Conservation (phyloP, 768 basidiomycete genomes). For the Sporobolomyces phaffii region DNA sequence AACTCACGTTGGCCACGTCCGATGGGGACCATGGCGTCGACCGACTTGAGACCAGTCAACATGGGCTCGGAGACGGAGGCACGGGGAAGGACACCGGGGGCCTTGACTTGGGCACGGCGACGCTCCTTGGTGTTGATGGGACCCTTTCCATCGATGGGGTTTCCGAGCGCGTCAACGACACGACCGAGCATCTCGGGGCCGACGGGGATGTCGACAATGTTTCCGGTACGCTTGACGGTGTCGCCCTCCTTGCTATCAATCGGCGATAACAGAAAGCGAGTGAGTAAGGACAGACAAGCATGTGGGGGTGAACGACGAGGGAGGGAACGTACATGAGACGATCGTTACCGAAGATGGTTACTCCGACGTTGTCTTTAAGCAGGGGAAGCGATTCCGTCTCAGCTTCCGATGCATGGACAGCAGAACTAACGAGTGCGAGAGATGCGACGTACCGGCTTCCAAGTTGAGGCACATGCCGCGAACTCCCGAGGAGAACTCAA, state of each 20-base stretch:
- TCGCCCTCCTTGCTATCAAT: slow-evolving; percentile 98
- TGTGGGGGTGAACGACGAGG: not conserved
- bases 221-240: slow-evolving; percentile 99
- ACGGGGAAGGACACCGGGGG: slow-evolving; percentile 97
- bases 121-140: slow-evolving; percentile 89
- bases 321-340: slow-evolving; percentile 30
- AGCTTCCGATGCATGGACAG: not conserved
- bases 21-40: slow-evolving; percentile 99
- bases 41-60: slow-evolving; percentile 99
- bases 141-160: slow-evolving; percentile 99
- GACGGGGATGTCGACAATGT: slow-evolving; percentile 99
- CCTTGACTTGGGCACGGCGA: slow-evolving; percentile 95
- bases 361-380: slow-evolving; percentile 76
- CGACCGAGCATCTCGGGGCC: slow-evolving; percentile 95
- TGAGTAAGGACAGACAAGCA: not conserved
- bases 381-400: not conserved
- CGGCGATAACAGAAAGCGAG: slow-evolving; percentile 53
- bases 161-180: slow-evolving; percentile 98
- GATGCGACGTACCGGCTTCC: slow-evolving; percentile 67
- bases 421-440: not conserved
- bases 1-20: slow-evolving; percentile 99
- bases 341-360: slow-evolving; percentile 81
- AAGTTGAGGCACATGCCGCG: slow-evolving; percentile 99
- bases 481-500: slow-evolving; percentile 99
- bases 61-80: slow-evolving; percentile 96